These are phyloP conservation scores for Phytopythium ostracodes DNA, from an alignment of 352 stramenopile species.

Conservation along the genomic window DNA sequence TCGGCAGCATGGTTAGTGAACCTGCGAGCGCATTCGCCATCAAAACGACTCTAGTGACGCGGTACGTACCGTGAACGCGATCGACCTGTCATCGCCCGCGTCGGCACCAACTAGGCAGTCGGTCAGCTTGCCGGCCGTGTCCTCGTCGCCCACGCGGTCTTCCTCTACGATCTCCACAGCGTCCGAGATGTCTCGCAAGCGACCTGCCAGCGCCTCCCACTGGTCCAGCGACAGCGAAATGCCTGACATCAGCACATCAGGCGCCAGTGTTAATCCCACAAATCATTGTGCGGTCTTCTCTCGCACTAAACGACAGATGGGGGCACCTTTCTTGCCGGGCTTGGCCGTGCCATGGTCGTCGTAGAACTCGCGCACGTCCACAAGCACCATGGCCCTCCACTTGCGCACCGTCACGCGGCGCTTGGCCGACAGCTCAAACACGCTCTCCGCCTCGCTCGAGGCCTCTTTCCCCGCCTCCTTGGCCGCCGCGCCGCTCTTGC, in stretches of 20 bases:
- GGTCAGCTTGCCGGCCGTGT: constrained; percentile 23
- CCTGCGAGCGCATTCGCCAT: not conserved
- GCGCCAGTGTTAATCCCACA: not conserved
- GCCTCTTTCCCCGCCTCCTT: constrained; percentile 1
- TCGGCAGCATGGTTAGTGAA: too few species aligned
- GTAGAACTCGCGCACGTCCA: constrained; percentile 81
- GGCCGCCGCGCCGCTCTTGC: not conserved
- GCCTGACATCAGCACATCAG: constrained; percentile 15
- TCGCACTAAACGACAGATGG: too few species aligned
- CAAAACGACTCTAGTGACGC: not conserved
- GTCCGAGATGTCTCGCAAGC: constrained; percentile 32
- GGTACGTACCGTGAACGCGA: constrained; percentile 40
- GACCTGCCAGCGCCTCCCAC: constrained; percentile 40
- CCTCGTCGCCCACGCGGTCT: constrained; percentile 23
- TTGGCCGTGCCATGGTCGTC: constrained; percentile 52
- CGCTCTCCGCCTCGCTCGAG: constrained; percentile 15
- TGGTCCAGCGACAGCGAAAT: constrained; percentile 57
- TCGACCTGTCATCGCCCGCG: constrained; percentile 29
- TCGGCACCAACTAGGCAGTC: constrained; percentile 28
- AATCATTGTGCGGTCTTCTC: too few species aligned
- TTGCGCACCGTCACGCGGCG: constrained; percentile 52
- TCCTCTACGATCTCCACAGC: constrained; percentile 45
- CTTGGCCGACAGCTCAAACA: constrained; percentile 59
- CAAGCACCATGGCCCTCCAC: constrained; percentile 43
- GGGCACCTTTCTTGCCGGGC: constrained; percentile 69